A percentile compares a stretch with the other conserved stretches of the same genome.
Evolutionary conservation across 306 rosid species (phyloP).

Genomic region (Boehmeria nivea): DNA sequence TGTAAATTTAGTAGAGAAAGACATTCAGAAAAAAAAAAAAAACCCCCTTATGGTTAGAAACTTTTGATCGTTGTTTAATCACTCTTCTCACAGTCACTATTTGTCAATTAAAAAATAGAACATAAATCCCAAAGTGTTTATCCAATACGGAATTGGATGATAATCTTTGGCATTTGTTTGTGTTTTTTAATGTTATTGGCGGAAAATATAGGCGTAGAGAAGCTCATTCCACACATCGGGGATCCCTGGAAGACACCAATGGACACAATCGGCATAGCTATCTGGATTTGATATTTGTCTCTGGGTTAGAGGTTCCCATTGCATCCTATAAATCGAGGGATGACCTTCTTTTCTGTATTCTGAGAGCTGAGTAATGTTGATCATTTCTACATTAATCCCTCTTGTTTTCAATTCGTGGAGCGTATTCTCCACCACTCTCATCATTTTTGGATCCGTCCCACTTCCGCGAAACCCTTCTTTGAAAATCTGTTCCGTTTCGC

Average conservation of each 20-base stretch:
- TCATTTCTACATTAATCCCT: conserved; percentile 55
- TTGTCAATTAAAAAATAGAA: too few species aligned
- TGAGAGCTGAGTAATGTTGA: conserved; percentile 73
- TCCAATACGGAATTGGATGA: too few species aligned
- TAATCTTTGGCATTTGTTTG: too few species aligned
- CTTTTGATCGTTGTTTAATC: too few species aligned
- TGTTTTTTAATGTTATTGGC: too few species aligned
- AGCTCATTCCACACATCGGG: conserved; percentile 93
- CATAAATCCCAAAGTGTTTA: too few species aligned
- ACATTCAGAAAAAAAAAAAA: too few species aligned
- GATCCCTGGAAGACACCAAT: conserved; percentile 91
- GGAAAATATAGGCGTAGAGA: conserved; percentile 57
- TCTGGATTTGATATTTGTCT: conserved; percentile 49
- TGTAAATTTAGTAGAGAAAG: too few species aligned
- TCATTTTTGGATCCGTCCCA: conserved; percentile 54
- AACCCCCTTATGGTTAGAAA: too few species aligned
- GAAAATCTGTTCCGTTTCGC: conserved; percentile 40
- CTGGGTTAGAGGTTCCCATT: conserved; percentile 61
- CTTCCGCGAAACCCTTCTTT: conserved; percentile 56
- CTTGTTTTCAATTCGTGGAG: conserved; percentile 43
- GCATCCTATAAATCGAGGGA: conserved; percentile 72
- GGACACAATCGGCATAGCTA: conserved; percentile 74
- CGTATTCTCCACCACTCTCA: conserved; percentile 56
- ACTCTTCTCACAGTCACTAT: too few species aligned
- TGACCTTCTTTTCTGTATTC: conserved; percentile 85